Percentiles rank a stretch among this genome's conserved stretches.
Evolutionary conservation across 345 rosid species (phyloP).

Genomic region (Populus pruinosa): DNA sequence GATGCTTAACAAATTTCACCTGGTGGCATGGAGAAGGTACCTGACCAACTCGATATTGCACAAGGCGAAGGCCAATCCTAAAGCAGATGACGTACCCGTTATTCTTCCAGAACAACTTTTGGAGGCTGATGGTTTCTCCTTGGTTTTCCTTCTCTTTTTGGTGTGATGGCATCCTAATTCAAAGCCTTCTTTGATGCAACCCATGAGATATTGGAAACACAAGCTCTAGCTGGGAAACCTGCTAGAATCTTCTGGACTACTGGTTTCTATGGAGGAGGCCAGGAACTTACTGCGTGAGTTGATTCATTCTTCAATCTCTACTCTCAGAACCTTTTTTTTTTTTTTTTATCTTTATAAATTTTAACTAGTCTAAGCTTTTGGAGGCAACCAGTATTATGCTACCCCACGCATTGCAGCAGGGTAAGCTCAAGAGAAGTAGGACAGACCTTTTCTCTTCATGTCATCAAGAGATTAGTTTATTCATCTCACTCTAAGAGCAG

Average conservation of each 20-base stretch:
- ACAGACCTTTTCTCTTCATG: too few relatives aligned
- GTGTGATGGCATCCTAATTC: conserved; percentile 88
- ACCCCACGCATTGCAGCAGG: too few relatives aligned
- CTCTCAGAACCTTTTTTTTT: not conserved
- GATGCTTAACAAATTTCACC: not conserved
- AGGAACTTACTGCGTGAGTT: conserved; percentile 91
- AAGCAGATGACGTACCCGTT: conserved; percentile 70
- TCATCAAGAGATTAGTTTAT: too few relatives aligned
- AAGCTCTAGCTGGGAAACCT: conserved; percentile 91
- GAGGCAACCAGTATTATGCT: too few relatives aligned
- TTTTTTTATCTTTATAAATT: not conserved
- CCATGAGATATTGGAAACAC: conserved; percentile 58
- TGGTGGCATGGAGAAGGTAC: conserved; percentile 42
- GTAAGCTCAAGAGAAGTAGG: too few relatives aligned
- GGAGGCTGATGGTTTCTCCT: conserved; percentile 91
- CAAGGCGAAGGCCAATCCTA: conserved; percentile 72
- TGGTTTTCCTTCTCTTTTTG: conserved; percentile 93
- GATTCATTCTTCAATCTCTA: conserved; percentile 1
- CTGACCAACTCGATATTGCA: conserved; percentile 61
- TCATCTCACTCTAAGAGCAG: too few relatives aligned
- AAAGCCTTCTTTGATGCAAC: conserved; percentile 92
- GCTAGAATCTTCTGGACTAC: conserved; percentile 99
- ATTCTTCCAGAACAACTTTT: conserved; percentile 66
- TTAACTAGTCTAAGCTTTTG: too few relatives aligned
- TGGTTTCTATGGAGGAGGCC: conserved; percentile 94